A percentile compares a stretch with the other conserved stretches of the same genome.
phyloP scores from a whole-genome alignment of 2,329 filamentous ascomycete species.

The Stagonosporopsis vannaccii region DNA sequence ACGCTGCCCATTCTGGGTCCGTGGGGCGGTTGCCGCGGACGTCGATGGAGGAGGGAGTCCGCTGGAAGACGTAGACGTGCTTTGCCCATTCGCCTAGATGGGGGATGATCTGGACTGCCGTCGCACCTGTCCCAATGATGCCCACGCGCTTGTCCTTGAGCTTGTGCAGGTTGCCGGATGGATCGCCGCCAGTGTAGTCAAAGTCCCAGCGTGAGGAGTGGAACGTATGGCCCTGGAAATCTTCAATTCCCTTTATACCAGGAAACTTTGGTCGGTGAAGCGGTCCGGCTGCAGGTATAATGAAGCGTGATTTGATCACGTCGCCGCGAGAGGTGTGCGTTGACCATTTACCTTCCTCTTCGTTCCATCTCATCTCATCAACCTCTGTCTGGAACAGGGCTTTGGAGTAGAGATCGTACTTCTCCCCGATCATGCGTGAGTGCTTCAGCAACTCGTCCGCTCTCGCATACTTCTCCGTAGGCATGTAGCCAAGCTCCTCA shows the following conservation, averaged over 20 bases:
- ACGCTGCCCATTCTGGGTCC: constrained; percentile 21
- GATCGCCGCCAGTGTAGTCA: constrained; percentile 33
- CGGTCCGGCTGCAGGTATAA: constrained; percentile 53
- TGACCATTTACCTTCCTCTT: constrained; percentile 43
- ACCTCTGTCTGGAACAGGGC: constrained; percentile 59
- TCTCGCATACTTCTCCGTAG: constrained; percentile 57
- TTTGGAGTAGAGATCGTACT: constrained; percentile 53
- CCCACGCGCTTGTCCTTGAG: constrained; percentile 47
- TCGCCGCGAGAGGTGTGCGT: constrained; percentile 34
- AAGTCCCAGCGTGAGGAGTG: constrained; percentile 41
- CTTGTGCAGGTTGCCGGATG: constrained; percentile 37
- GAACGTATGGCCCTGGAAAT: constrained; percentile 40
- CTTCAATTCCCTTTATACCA: constrained; percentile 30
- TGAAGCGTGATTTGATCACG: constrained; percentile 49
- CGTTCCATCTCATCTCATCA: constrained; percentile 57
- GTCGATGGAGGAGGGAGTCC: constrained; percentile 58
- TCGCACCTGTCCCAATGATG: constrained; percentile 46
- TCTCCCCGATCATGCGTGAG: constrained; percentile 53
- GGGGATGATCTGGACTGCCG: constrained; percentile 47
- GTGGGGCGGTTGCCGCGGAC: constrained; percentile 41
- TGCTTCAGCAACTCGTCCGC: constrained; percentile 58
- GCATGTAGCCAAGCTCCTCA: constrained; percentile 57
- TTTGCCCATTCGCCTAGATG: constrained; percentile 56
- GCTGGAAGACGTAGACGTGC: constrained; percentile 64
- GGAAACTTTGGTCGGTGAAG: constrained; percentile 52